Conservation (phyloP, 2,329 filamentous ascomycete genomes). For the Tolypocladium amazonense region DNA sequence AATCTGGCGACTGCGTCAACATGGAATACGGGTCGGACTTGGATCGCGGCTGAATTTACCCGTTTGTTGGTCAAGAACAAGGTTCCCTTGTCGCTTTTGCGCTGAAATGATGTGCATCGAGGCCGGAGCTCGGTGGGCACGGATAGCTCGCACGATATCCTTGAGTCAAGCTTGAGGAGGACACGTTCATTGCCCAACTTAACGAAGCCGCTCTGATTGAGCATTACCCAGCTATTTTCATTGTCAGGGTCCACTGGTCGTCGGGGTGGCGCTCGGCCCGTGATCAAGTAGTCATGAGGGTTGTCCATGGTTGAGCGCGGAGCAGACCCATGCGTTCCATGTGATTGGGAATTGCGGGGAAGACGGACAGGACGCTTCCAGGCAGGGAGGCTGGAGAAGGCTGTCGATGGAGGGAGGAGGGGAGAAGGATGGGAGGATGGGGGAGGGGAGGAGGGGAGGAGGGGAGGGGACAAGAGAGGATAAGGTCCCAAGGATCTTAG, state of each 20-base stretch:
- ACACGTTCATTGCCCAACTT: constrained; percentile 76
- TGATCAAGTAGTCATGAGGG: constrained; percentile 29
- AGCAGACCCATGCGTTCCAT: constrained; percentile 21
- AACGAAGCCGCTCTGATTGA: constrained; percentile 68
- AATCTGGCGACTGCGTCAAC: constrained; percentile 41
- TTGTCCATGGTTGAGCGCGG: constrained; percentile 27
- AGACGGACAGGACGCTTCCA: constrained; percentile 4
- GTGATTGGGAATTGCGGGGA: constrained; percentile 8
- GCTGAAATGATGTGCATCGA: constrained; percentile 51
- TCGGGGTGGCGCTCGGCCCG: constrained; percentile 20
- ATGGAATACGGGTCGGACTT: neutral
- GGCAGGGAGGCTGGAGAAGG: constrained; percentile 2
- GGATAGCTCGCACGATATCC: constrained; percentile 67
- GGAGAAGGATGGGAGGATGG: neutral
- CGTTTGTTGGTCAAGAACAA: constrained; percentile 78
- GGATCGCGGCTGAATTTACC: constrained; percentile 36
- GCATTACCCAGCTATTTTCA: constrained; percentile 75
- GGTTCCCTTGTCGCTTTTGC: constrained; percentile 64
- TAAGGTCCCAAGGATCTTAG: neutral
- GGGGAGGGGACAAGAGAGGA: neutral
- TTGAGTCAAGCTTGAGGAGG: constrained; percentile 68
- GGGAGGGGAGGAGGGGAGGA: neutral
- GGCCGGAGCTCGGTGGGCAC: constrained; percentile 53
- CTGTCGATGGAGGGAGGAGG: neutral
- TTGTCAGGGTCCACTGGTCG: constrained; percentile 40